Evolutionary conservation across 75 land plant species (phyloP).

Genomic region (Chamaecyparis obtusa): DNA sequence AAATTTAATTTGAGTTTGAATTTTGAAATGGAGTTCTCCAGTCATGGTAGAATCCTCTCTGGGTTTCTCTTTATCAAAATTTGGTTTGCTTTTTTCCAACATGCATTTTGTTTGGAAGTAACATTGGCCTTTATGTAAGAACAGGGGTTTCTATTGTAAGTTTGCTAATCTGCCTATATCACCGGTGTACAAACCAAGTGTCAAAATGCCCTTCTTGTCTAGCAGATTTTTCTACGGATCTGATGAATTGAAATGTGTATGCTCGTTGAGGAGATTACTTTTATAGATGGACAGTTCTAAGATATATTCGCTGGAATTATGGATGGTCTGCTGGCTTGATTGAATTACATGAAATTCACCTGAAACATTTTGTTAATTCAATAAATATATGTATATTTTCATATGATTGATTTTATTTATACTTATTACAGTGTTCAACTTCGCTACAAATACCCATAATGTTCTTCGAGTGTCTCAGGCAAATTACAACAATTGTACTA

Average conservation of each 20-base stretch:
- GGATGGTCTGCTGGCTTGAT: not conserved
- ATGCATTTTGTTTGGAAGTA: not conserved
- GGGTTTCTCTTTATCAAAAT: not conserved
- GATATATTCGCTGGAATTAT: not conserved
- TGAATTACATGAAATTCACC: too few species aligned
- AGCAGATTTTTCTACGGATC: not conserved
- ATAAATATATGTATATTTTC: not conserved
- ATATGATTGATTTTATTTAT: not conserved
- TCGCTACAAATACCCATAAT: conserved; percentile 13
- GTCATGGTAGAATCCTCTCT: not conserved
- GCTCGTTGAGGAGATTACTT: not conserved
- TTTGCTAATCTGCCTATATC: not conserved
- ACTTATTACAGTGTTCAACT: conserved; percentile 28
- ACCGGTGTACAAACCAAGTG: not conserved
- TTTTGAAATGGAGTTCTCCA: not conserved
- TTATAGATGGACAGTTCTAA: not conserved
- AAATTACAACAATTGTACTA: conserved; percentile 13
- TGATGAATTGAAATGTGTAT: not conserved
- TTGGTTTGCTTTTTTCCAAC: not conserved
- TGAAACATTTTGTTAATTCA: not conserved
- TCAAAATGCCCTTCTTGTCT: not conserved
- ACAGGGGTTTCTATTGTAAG: not conserved
- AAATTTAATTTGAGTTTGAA: too few species aligned
- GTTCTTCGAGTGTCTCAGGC: conserved; percentile 20
- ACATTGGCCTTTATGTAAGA: not conserved